Conservation (phyloP, 352 stramenopile species). For the Peronospora farinosa region DNA sequence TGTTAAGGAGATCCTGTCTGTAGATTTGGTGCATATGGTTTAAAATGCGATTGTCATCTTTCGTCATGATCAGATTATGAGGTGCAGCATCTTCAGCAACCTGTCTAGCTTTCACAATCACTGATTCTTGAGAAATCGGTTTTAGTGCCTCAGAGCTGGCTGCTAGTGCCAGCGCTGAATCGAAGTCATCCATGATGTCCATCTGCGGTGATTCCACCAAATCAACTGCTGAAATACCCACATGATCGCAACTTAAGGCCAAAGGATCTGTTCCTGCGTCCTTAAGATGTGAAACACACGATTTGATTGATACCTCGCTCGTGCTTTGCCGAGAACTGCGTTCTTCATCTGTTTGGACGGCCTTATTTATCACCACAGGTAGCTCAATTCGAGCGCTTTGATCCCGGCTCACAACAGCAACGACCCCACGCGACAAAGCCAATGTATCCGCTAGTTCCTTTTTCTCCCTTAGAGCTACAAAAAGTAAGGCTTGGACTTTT, state of each 20-base stretch:
- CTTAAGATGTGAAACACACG: slow-evolving; percentile 4
- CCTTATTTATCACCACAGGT: not conserved
- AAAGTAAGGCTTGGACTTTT: slow-evolving; percentile 37
- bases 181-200: not conserved
- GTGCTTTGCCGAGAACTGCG: not conserved
- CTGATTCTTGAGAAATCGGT: slow-evolving; percentile 1
- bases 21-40: slow-evolving; percentile 29
- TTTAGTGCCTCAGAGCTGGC: not conserved
- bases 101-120: not conserved
- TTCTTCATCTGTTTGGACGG: slow-evolving; percentile 18
- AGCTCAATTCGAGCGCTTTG: slow-evolving; percentile 16
- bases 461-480: slow-evolving; percentile 42
- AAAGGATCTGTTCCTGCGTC: slow-evolving; percentile 20
- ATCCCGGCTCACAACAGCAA: slow-evolving; percentile 4
- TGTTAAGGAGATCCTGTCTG: slow-evolving; percentile 23
- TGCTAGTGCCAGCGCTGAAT: not conserved
- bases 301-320: not conserved
- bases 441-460: slow-evolving; percentile 34
- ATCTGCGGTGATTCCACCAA: slow-evolving; percentile 2
- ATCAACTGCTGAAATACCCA: slow-evolving; percentile 18
- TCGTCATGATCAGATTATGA: not conserved
- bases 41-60: slow-evolving; percentile 9
- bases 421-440: slow-evolving; percentile 15
- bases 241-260: slow-evolving; percentile 11
- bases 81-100: not conserved